Evolutionary conservation across 441 rosid genomes (phyloP).

Genomic region (Aquilaria agallochum): DNA sequence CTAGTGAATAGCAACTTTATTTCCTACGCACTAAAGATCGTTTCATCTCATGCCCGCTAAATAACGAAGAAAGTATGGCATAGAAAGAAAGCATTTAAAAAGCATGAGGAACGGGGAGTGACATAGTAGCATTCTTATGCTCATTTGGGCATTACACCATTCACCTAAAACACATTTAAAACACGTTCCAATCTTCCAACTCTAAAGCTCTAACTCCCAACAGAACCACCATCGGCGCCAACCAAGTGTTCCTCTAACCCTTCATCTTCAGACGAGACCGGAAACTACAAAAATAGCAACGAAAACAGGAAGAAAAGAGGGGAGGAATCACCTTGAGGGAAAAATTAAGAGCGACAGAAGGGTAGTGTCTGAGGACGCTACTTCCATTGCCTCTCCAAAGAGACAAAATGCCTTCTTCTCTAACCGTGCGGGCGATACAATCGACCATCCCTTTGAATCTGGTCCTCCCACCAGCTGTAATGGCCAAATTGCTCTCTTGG

Average conservation of each 20-base stretch:
- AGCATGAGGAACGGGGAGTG: too few species aligned
- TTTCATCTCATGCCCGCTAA: too few species aligned
- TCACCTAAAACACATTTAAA: constrained; percentile 15
- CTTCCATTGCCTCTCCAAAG: constrained; percentile 98
- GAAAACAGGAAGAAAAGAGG: background rate
- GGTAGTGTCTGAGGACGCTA: constrained; percentile 87
- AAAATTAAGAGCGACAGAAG: constrained; percentile 97
- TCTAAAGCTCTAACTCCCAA: background rate
- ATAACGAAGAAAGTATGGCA: too few species aligned
- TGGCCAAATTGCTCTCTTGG: constrained; percentile 88
- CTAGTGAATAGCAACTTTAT: too few species aligned
- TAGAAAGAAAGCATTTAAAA: too few species aligned
- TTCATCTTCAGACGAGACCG: too few species aligned
- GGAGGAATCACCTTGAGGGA: constrained; percentile 62
- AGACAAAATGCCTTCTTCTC: constrained; percentile 82
- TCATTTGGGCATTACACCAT: constrained; percentile 24
- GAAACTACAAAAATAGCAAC: background rate
- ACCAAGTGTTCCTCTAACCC: background rate
- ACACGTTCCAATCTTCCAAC: constrained; percentile 1
- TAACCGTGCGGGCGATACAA: constrained; percentile 71
- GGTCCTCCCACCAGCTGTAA: constrained; percentile 51
- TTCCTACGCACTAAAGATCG: too few species aligned
- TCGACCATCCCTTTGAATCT: constrained; percentile 89
- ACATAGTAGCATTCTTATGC: too few species aligned
- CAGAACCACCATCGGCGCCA: constrained; percentile 8